A percentile compares a stretch with the other conserved stretches of the same genome.
These are phyloP conservation scores for Hermanozyma aechmeae DNA, from an alignment of 805 yeast species.

Conservation along the genomic window DNA sequence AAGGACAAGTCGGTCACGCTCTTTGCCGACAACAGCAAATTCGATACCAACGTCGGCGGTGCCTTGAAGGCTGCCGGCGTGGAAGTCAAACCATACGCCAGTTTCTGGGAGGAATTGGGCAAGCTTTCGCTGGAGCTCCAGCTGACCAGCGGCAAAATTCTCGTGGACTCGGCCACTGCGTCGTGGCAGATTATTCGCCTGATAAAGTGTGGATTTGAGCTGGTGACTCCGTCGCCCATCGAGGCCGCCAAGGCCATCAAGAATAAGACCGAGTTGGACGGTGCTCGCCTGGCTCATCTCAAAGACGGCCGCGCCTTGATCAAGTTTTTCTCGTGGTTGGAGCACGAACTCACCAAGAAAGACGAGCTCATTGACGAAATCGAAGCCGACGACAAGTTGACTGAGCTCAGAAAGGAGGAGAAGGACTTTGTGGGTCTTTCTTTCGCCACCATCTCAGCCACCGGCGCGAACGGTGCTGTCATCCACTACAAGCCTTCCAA, in stretches of 20 bases:
- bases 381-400: constrained; percentile 44
- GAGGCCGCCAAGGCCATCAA: constrained; percentile 45
- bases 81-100: constrained; percentile 31
- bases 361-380: constrained; percentile 44
- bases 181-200: constrained; percentile 33
- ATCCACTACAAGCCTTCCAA: constrained; percentile 62
- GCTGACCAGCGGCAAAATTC: constrained; percentile 17
- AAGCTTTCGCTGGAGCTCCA: constrained; percentile 27
- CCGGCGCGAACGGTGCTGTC: constrained; percentile 70
- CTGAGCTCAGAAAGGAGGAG: constrained; percentile 29
- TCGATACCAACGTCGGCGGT: constrained; percentile 19
- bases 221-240: constrained; percentile 27
- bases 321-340: constrained; percentile 51
- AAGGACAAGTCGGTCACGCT: constrained; percentile 22
- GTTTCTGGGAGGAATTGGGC: constrained; percentile 36
- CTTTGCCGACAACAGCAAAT: constrained; percentile 35
- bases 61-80: constrained; percentile 17
- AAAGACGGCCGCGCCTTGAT: constrained; percentile 52
- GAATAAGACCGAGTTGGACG: constrained; percentile 38
- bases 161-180: constrained; percentile 19
- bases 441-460: constrained; percentile 65
- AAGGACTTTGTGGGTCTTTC: constrained; percentile 53
- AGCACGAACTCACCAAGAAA: constrained; percentile 36
- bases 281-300: constrained; percentile 43
- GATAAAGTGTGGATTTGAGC: constrained; percentile 20